Base-by-base conservation (phyloP, 1,284 basidiomycete genomes). In the Lignosus rhinocerotis region DNA sequence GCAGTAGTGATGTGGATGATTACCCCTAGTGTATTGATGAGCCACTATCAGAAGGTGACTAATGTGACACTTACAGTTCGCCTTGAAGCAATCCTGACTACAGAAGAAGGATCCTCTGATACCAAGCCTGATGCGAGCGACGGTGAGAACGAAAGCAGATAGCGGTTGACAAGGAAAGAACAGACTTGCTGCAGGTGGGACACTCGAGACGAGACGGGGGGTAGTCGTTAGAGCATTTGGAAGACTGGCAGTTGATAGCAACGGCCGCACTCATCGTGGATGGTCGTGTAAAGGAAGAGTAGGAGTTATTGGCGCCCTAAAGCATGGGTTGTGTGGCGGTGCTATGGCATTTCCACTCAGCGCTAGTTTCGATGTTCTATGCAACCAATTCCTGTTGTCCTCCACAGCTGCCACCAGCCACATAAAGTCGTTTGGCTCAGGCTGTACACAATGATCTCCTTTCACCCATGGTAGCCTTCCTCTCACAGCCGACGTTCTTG, bases 101-200 rank as follows among this genome's bases (percentile, higher is more conserved):
- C 92, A 94, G 73, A 92, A 94, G 71, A 89, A 90, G 32, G 90
- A 93, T 14, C 90, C 90, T 58, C 81, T 80, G 66, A 93, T 89
- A 51, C 89, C 90, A 41, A 93, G 79, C 72, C 90, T 93, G 62
- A 39, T 55, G 52, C 51, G 34, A 34, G 19, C 54, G 63, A 17
- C 36, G 59, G 58, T 64, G 53, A 65, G 48, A 53, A 55, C 53
- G 55, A 25, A 47, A 45, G 45, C 44, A 47, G 30, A 33, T 25
- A 49, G 51, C 45, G 11, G 36, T 11, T 32, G 48, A 58, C 46
- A 41, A 58, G 54, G 51, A 12, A 50, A 51, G 38, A 31, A 76
- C 81, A 65, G 63, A 91, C 91, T 92, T 92, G 74, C 80, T 84
- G 74, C 91, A 93, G 3, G 90, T 90, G 2, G 91, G 91, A 67